phyloP scores from a whole-genome alignment of 2,329 filamentous ascomycete species.

The Claviceps spartinae region DNA sequence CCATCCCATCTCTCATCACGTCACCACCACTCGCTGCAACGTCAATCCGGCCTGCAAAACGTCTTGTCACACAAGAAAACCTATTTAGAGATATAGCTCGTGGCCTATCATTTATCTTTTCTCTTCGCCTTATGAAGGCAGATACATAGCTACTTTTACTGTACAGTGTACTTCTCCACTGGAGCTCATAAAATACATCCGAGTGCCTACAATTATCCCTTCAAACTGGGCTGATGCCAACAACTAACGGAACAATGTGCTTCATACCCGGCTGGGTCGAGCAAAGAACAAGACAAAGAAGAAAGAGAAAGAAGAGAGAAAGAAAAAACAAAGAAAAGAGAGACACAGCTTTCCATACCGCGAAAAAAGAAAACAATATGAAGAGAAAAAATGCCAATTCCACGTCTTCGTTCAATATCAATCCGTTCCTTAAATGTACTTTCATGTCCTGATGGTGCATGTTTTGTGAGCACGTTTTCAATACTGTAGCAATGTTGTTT shows the following conservation, averaged over 20 bases:
- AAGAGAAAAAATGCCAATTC: not conserved
- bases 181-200: constrained; percentile 6
- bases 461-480: not conserved
- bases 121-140: constrained; percentile 4
- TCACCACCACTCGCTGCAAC: not conserved
- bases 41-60: too few species aligned
- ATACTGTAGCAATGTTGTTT: not conserved
- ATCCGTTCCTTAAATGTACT: constrained; percentile 2
- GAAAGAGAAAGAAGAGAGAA: not conserved
- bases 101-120: constrained; percentile 8
- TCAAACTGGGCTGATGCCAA: not conserved
- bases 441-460: not conserved
- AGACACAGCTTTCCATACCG: not conserved
- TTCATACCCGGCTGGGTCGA: constrained; percentile 3
- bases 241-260: not conserved
- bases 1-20: too few species aligned
- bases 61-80: not conserved
- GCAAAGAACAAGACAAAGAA: not conserved
- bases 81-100: constrained; percentile 4
- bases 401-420: constrained; percentile 1
- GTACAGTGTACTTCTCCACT: constrained; percentile 5
- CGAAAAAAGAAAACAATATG: constrained; percentile 2
- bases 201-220: not conserved
- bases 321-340: not conserved
- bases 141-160: constrained; percentile 7